Evolutionary conservation across 1,284 basidiomycete species (phyloP), one percentile per base, ranked within the genome.

Genomic region (Erythrobasidium hasegawianum): DNA sequence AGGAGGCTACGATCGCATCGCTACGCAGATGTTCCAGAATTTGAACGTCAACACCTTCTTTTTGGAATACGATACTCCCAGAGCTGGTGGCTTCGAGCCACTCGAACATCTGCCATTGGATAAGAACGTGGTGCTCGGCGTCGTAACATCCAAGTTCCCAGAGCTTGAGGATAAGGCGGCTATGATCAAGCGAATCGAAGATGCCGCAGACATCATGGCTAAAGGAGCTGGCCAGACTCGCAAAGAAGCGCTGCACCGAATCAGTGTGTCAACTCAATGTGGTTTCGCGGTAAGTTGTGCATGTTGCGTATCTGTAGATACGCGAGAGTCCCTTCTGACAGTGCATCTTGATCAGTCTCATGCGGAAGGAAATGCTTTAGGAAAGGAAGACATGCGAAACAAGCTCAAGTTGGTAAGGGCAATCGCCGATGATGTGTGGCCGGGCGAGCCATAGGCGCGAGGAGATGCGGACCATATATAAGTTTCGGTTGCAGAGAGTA

Each of bases 1-100:
- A 75, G 87, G 88, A 4, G 83, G 85, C 0, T 91, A 90, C 75
- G 85, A 83, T 74, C 82, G 81, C 41, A 89, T 91, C 73, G 86
- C 88, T 11, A 76, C 80, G 71, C 87, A 84, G 77, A 78, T 73
- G 26, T 73, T 73, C 81, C 83, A 82, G 71, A 78, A 83, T 58
- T 80, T 90, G 66, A 83, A 88, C 73, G 86, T 88, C n/a, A 85
- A 89, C 72, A 81, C 81, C 53, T 89, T 86, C 76, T 90, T 87
- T 70, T 75, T 80, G 58, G 88, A 90, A 78, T 90, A 88, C 76
- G 89, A 91, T 75, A 86, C 86, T 16, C 81, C 83, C 62, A 84
- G 87, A 26, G 83, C 87, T 0, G 53, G 38, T 10, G 40, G 38
- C 22, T 47, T 33, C 13, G 40, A 82, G 72, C 86, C 87, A 4